Conservation (phyloP, 495 filamentous ascomycete species). For the Xylaria curta region DNA sequence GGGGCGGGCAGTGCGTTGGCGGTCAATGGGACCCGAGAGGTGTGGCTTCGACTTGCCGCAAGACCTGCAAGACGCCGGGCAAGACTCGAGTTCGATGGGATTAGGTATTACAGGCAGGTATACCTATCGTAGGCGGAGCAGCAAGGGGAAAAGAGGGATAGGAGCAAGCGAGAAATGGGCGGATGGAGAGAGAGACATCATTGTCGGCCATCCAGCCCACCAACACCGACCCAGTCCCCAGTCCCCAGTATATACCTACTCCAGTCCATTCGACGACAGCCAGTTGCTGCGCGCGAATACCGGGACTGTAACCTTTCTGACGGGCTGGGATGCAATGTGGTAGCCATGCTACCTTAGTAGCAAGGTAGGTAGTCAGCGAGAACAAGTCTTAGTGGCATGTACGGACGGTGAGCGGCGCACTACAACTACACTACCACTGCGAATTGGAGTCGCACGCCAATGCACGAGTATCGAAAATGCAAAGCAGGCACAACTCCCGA, state of each 20-base stretch:
- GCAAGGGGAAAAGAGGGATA: not conserved
- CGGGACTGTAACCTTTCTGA: not conserved
- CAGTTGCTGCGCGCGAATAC: constrained; percentile 12
- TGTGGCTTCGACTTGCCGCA: constrained; percentile 6
- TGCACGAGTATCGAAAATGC: not conserved
- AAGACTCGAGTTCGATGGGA: not conserved
- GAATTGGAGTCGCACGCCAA: not conserved
- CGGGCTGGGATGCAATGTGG: constrained; percentile 10
- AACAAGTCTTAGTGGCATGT: constrained; percentile 11
- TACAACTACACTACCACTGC: not conserved
- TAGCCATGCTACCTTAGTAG: constrained; percentile 6
- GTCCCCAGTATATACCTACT: no score
- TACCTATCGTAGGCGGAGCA: constrained; percentile 5
- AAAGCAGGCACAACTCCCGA: constrained; percentile 21
- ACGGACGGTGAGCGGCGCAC: constrained; percentile 17
- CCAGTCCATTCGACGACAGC: constrained; percentile 4
- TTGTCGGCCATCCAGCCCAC: not conserved
- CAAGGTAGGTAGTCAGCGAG: not conserved
- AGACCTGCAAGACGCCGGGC: not conserved
- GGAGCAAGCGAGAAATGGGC: constrained; percentile 1
- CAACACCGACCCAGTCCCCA: not conserved
- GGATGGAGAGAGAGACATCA: not conserved
- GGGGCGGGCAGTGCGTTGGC: constrained; percentile 29
- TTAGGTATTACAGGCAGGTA: constrained; percentile 5
- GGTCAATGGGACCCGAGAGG: constrained; percentile 17